Conservation (phyloP, 371 early-diverging fungal species). For the Apophysomyces sp. region DNA sequence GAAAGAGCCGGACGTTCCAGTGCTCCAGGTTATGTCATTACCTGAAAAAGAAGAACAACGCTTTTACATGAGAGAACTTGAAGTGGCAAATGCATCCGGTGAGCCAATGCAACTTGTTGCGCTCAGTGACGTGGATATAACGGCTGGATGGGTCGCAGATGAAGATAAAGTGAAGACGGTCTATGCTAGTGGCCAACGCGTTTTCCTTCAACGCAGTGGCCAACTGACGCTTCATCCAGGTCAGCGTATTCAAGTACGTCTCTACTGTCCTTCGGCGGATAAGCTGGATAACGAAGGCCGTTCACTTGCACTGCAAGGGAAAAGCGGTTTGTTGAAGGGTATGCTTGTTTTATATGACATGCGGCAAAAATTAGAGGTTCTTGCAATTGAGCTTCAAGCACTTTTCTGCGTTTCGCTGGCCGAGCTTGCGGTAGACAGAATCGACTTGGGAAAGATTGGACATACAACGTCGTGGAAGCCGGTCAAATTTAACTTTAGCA, state of each 20-base stretch:
- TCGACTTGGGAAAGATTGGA: slow-evolving; percentile 79
- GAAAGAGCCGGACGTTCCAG: not conserved
- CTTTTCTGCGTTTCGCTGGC: slow-evolving; percentile 64
- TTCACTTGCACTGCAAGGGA: slow-evolving; percentile 46
- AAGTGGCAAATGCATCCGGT: slow-evolving; percentile 48
- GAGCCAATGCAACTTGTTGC: slow-evolving; percentile 58
- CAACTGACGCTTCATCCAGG: slow-evolving; percentile 51
- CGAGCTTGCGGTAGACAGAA: slow-evolving; percentile 48
- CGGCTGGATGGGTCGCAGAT: slow-evolving; percentile 38
- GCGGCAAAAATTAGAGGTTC: slow-evolving; percentile 49
- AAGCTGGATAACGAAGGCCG: slow-evolving; percentile 44
- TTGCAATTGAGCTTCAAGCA: slow-evolving; percentile 60
- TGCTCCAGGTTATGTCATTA: slow-evolving; percentile 30
- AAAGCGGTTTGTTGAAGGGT: slow-evolving; percentile 56
- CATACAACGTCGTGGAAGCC: slow-evolving; percentile 74
- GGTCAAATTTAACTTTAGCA: slow-evolving; percentile 55
- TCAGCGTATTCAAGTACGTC: slow-evolving; percentile 52
- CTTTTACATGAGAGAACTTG: slow-evolving; percentile 48
- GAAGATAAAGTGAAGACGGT: slow-evolving; percentile 20
- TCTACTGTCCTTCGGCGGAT: slow-evolving; percentile 63
- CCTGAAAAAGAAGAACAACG: slow-evolving; percentile 30
- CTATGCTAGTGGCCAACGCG: slow-evolving; percentile 5
- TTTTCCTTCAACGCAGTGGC: slow-evolving; percentile 32
- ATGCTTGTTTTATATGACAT: slow-evolving; percentile 61
- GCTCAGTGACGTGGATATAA: slow-evolving; percentile 51